Evolutionary conservation across 202 grass and related monocot genomes (phyloP), one percentile per base, ranked within the genome.

Genomic region (Musa balbisiana): DNA sequence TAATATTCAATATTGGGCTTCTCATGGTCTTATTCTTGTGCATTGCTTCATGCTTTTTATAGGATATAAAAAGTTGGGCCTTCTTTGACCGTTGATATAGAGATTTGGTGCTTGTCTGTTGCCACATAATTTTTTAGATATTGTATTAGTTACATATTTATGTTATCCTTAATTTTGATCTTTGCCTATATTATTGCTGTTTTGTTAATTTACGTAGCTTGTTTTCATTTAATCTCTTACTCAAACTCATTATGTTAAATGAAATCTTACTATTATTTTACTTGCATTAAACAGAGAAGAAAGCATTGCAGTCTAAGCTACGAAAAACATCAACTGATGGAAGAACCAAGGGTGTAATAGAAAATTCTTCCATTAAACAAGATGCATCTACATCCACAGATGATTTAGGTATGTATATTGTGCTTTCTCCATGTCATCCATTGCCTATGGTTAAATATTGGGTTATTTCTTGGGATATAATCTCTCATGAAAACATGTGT

Each of bases 371-470:
- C 12, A 73, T 79, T 64, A 89, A 82, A 85, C 87, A 75, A 70
- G 85, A 99, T 82, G 85, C 76, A 79, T 90, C 91, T 60, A 99
- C 96, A 33, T 85, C 79, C 9, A 99, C 91, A n/a, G 87, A 82
- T 68, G 89, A 99, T 87, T 76, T 99, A 88, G 89, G 96, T 99
- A 76, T 77, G 52, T 76, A 74, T 71, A 43, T 63, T 66, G 65
- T 69, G 58, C 58, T 43, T 71, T 53, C 33, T 87, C 29, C 80
- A 72, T 86, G 20, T 63, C 60, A 1, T 73, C 74, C 53, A 80
- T 73, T 52, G 13, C 62, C 33, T 24, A 70, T 78, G 23, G 8
- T 53, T 9, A 1, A 10, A 2, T 17, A 67, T 26, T 25, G 1
- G 33, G 64, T 26, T 29, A 29, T 67, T 26, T 67, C 16, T 10